Evolutionary conservation across 2,329 filamentous ascomycete species (phyloP), one percentile per base, ranked within the genome.

Genomic region (Madurella fahalii): DNA sequence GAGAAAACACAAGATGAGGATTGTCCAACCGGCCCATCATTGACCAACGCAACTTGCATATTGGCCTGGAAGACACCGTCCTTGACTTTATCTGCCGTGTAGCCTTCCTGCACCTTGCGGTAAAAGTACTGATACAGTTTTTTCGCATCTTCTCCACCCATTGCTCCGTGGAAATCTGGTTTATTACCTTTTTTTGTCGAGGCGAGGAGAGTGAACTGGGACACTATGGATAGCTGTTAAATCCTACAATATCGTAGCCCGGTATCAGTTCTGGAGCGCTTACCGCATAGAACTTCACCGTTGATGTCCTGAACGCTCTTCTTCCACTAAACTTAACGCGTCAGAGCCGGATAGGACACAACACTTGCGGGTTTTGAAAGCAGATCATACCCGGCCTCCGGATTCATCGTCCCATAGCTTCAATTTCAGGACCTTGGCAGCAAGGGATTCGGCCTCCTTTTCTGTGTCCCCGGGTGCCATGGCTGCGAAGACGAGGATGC

Each of bases 11-110:
- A 41, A 3, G 15, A 43, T 50, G 20, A 31, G 31, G 47, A 31
- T 15, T 15, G 5, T 64, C 74, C 64, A 68, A 87, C 84, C 51
- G 85, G 85, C 1, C 85, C 84, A 63, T 97, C 93, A 63, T 97
- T 97, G 47, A 96, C 85, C 31, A 96, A 73, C 47, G 89, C 87
- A 55, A 99, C 93, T 67, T 97, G 87, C 94, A 99, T 99, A 92
- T 95, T 96, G 47, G 94, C 94, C 68, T 96, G 93, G 70, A 99
- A 99, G 31, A 93, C 84, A n/a, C 95, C 94, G 68, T 99, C 87
- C 69, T 96, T 91, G 55, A 99, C 92, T 60, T 80, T 85, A 9
- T 90, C 88, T 7, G 81, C 71, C 5, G 76, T 71, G 69, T 97
- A 95, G 2, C 84, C 78, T 51, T 85, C 78, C 63, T 85, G 81